phyloP scores from a whole-genome alignment of 1,284 basidiomycete genomes.

The Boletellus sp. region DNA sequence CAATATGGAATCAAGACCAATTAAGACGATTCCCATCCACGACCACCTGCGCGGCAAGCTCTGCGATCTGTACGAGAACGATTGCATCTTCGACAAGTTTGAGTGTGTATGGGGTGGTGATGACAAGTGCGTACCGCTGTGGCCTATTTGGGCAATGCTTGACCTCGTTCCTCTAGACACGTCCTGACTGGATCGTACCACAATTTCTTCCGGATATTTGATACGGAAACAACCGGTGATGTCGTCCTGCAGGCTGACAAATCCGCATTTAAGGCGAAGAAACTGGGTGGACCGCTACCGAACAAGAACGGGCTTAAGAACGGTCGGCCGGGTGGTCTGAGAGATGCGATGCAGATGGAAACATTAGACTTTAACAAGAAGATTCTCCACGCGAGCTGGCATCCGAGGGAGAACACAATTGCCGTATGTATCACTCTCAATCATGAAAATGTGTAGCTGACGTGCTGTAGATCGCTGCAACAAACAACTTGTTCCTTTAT shows the following conservation, averaged over 20 bases:
- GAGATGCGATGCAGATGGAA: constrained; percentile 87
- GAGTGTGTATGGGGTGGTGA: constrained; percentile 96
- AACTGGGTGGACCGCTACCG: constrained; percentile 82
- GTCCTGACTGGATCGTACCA: constrained; percentile 98
- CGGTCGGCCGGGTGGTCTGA: constrained; percentile 63
- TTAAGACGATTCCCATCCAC: constrained; percentile 98
- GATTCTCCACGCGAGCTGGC: constrained; percentile 96
- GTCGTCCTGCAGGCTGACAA: constrained; percentile 98
- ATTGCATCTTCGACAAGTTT: constrained; percentile 99
- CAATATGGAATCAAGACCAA: constrained; percentile 96
- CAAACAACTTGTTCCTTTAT: constrained; percentile 90
- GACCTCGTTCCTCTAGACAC: constrained; percentile 51
- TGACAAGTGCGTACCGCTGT: constrained; percentile 71
- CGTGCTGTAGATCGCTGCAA: constrained; percentile 76
- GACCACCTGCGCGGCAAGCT: constrained; percentile 97
- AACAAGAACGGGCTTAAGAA: constrained; percentile 71
- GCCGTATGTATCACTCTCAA: constrained; percentile 58
- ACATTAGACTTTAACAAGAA: constrained; percentile 99
- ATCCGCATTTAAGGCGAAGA: constrained; percentile 99
- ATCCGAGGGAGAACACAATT: constrained; percentile 96
- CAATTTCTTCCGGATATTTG: constrained; percentile 99
- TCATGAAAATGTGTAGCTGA: constrained; percentile 8
- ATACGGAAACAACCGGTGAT: constrained; percentile 86
- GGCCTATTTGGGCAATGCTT: constrained; percentile 1
- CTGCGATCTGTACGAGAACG: constrained; percentile 99